Percentiles rank a stretch among this genome's conserved stretches.
Conservation (phyloP, 108 stramenopile genomes). For the Epipyxis sp. region DNA sequence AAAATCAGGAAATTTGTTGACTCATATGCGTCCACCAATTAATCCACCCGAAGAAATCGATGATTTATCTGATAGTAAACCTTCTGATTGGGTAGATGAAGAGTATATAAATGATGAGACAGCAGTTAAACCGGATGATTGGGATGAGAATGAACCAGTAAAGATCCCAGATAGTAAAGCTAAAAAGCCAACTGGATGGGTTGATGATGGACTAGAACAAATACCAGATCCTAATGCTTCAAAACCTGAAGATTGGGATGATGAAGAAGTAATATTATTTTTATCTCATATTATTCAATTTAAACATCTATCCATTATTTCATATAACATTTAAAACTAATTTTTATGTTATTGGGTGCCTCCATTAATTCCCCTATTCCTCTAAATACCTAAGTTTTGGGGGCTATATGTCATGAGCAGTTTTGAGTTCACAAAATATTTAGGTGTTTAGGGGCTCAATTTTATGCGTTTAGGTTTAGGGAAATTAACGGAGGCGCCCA, state of each 20-base stretch:
- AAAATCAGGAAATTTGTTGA: slow-evolving; percentile 36
- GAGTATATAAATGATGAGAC: slow-evolving; percentile 86
- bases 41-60: slow-evolving; percentile 47
- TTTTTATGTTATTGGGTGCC: too few species aligned
- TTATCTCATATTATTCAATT: too few species aligned
- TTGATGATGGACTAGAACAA: slow-evolving; percentile 37
- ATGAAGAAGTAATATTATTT: slow-evolving; percentile 82
- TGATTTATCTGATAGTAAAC: slow-evolving; percentile 67
- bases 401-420: too few species aligned
- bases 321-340: too few species aligned
- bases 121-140: slow-evolving; percentile 79
- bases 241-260: slow-evolving; percentile 88
- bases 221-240: slow-evolving; percentile 39
- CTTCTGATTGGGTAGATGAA: slow-evolving; percentile 92
- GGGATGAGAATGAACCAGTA: slow-evolving; percentile 55
- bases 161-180: slow-evolving; percentile 49
- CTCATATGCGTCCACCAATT: slow-evolving; percentile 40
- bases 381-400: too few species aligned
- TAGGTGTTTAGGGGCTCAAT: too few species aligned
- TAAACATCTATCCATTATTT: too few species aligned
- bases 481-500: too few species aligned
- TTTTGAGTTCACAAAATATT: too few species aligned
- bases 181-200: slow-evolving; percentile 35
- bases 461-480: too few species aligned
- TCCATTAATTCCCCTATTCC: too few species aligned